Conservation (phyloP, 257 asterid species). For the Scutellaria minor region DNA sequence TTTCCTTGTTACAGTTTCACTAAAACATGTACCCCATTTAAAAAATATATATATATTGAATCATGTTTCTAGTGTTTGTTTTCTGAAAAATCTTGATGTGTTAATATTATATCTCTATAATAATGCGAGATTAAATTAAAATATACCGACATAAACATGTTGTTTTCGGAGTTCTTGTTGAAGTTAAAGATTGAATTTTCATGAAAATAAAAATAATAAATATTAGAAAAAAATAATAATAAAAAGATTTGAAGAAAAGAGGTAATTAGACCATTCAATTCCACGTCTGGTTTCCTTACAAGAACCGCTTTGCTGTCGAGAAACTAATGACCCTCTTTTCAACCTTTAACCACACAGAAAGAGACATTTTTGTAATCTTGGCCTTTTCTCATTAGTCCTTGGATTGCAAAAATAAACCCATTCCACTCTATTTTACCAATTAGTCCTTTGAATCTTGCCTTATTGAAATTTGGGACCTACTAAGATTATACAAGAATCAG, state of each 20-base stretch:
- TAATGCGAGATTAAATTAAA: too few relatives aligned
- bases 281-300: conserved; percentile 17
- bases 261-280: background rate
- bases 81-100: too few relatives aligned
- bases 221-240: background rate
- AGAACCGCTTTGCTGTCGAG: conserved; percentile 7
- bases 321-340: conserved; percentile 8
- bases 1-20: background rate
- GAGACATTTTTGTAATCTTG: conserved; percentile 1
- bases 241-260: background rate
- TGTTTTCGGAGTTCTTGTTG: background rate
- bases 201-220: background rate
- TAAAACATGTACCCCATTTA: too few relatives aligned
- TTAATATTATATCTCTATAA: too few relatives aligned
- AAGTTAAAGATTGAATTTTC: background rate
- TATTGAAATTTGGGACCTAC: too few relatives aligned
- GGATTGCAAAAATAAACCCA: too few relatives aligned
- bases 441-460: too few relatives aligned
- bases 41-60: too few relatives aligned
- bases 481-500: too few relatives aligned
- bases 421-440: too few relatives aligned
- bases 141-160: too few relatives aligned
- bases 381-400: background rate
- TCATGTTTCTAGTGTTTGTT: too few relatives aligned
- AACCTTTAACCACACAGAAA: conserved; percentile 18